Evolutionary conservation across 768 basidiomycete genomes (phyloP).

Genomic region (Boletus vinaceobasis): DNA sequence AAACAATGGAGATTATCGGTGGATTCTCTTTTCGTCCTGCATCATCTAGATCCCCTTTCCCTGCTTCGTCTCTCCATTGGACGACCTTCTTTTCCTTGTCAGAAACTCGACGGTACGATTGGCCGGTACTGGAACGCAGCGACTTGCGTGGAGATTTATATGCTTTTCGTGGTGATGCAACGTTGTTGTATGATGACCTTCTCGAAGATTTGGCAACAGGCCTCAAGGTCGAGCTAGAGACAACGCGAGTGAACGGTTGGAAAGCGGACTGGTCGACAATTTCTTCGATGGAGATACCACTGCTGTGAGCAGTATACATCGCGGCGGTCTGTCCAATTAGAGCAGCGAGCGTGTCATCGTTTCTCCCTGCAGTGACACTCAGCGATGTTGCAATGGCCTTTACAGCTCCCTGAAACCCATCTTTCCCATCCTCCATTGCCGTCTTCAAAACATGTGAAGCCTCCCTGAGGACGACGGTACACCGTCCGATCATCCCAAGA

Average conservation of each 20-base stretch:
- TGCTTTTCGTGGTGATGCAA: constrained; percentile 47
- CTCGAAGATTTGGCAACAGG: constrained; percentile 40
- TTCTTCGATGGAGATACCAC: constrained; percentile 38
- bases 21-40: constrained; percentile 34
- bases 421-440: constrained; percentile 36
- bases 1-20: constrained; percentile 26
- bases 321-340: constrained; percentile 68
- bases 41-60: constrained; percentile 78
- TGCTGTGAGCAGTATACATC: constrained; percentile 45
- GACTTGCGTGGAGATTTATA: constrained; percentile 69
- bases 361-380: constrained; percentile 55
- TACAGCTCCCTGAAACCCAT: constrained; percentile 38
- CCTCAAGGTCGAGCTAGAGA: constrained; percentile 48
- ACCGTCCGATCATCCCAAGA: constrained; percentile 78
- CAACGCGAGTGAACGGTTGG: constrained; percentile 42
- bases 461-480: constrained; percentile 69
- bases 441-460: constrained; percentile 42
- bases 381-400: constrained; percentile 52
- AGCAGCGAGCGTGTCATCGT: constrained; percentile 64
- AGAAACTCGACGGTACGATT: constrained; percentile 61
- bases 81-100: constrained; percentile 75
- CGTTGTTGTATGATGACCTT: constrained; percentile 39
- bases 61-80: constrained; percentile 85
- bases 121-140: constrained; percentile 58
- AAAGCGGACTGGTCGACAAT: constrained; percentile 49